Evolutionary conservation across 345 rosid species (phyloP).

Genomic region (Citrus inodora): DNA sequence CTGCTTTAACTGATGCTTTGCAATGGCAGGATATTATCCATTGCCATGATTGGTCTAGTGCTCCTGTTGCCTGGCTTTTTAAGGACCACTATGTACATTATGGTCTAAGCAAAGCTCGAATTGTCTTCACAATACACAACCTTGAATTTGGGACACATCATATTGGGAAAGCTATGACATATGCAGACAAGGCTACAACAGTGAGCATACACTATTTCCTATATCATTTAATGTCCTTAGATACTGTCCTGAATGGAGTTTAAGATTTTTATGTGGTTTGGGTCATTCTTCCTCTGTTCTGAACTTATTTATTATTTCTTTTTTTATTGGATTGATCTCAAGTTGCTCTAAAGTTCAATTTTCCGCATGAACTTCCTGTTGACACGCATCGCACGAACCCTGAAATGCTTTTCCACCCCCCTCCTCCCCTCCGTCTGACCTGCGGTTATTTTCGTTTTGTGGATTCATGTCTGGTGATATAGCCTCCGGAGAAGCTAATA

Average conservation of each 20-base stretch:
- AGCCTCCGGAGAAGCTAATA: not conserved
- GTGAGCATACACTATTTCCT: constrained; percentile 34
- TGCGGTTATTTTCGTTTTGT: not conserved
- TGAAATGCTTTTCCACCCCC: not conserved
- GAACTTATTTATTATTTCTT: not conserved
- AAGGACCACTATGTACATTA: constrained; percentile 77
- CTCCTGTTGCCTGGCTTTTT: constrained; percentile 82
- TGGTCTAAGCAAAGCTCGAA: constrained; percentile 74
- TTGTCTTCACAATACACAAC: constrained; percentile 91
- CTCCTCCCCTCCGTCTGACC: no score
- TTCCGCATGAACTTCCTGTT: not conserved
- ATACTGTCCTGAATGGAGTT: not conserved
- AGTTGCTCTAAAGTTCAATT: not conserved
- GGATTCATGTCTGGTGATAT: not conserved
- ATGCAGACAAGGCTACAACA: constrained; percentile 85
- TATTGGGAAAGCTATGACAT: constrained; percentile 80
- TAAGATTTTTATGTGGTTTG: not conserved
- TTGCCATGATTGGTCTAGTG: constrained; percentile 97
- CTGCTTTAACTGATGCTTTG: constrained; percentile 4
- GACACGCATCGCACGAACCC: not conserved
- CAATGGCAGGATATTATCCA: constrained; percentile 84
- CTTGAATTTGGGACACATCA: constrained; percentile 73
- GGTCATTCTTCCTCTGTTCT: not conserved
- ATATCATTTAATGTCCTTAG: not conserved
- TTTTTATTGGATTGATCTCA: not conserved